These are phyloP conservation scores for Aspergillus latus DNA, from an alignment of 2,329 filamentous ascomycete genomes.

Conservation along the genomic window DNA sequence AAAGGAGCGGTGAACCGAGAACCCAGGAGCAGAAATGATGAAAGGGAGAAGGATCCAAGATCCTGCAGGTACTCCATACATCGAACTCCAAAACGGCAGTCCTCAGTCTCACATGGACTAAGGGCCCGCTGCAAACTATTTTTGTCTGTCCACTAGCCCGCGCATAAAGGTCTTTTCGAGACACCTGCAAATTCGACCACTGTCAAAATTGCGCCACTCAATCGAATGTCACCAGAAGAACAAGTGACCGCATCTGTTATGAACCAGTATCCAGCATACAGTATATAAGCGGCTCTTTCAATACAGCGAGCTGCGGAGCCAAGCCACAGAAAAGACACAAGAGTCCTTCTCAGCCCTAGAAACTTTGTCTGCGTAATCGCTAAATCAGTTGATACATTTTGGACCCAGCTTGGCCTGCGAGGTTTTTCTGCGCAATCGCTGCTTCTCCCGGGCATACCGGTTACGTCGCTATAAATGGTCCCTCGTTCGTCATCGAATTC, in stretches of 20 bases:
- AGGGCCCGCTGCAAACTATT: background rate
- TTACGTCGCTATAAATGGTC: background rate
- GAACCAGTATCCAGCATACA: background rate
- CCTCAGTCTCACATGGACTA: background rate
- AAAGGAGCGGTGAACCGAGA: slow-evolving; percentile 23
- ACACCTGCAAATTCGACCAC: background rate
- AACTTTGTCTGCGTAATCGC: background rate
- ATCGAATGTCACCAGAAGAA: background rate
- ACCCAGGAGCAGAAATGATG: slow-evolving; percentile 8
- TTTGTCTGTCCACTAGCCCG: slow-evolving; percentile 2
- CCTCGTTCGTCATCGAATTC: background rate
- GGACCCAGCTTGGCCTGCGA: background rate
- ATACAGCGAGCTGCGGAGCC: background rate
- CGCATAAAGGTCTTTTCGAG: background rate
- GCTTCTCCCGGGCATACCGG: background rate
- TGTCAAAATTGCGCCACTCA: background rate
- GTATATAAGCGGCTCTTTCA: background rate
- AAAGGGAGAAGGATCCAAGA: slow-evolving; percentile 1
- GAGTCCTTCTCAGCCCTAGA: slow-evolving; percentile 4
- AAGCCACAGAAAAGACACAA: slow-evolving; percentile 9
- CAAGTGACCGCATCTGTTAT: background rate
- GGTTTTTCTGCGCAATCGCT: background rate
- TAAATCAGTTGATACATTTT: background rate
- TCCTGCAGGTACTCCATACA: slow-evolving; percentile 2
- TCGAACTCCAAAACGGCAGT: background rate